Evolutionary conservation across 2,329 filamentous ascomycete species (phyloP), one percentile per base, ranked within the genome.

Genomic region (Stachybotrys chlorohalonatus): DNA sequence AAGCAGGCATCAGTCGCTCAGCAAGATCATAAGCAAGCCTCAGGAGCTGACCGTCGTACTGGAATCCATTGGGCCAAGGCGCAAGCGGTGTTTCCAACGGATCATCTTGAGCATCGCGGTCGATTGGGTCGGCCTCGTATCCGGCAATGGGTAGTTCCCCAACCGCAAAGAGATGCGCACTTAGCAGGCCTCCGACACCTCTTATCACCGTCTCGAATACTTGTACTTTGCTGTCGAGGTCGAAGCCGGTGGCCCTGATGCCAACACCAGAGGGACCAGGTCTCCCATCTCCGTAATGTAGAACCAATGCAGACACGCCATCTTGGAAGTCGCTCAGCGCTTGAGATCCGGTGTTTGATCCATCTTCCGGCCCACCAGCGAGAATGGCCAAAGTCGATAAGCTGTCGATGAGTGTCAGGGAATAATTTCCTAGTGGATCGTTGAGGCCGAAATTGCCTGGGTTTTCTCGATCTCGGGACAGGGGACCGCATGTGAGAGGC

Each of bases 141-240:
- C 88, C 87, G 13, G 78, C 75, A 54, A 97, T 96, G 1, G 94
- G 94, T 54, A 99, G 73, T 55, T 95, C 91, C 39, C 92, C 94
- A 24, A 91, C 79, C 11, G 94, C 93, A 68, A 99, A 99, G 47
- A 96, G 75, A 73, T 99, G 94, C 2, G 93, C 91, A 65, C 92
- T 96, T 60, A 99, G 73, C 55, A 99, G 75, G 0, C 94, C 94
- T 13, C 94, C 94, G 49, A 95, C 82, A 15, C 93, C 94, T 56
- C 94, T 82, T 62, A 99, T 99, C 42, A 96, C 93, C 1, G 93
- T 97, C 75, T 99, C 94, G 66, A 99, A 99, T 46, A 99, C 90
- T 73, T 99, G 93, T 2, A 99, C 94, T 72, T 97, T 99, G 74
- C 92, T 96, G 71, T 99, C 93, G 47, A 96, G 76, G 69, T 99